phyloP scores from a whole-genome alignment of 139 green algal genomes.

The Yamagishiella unicocca region DNA sequence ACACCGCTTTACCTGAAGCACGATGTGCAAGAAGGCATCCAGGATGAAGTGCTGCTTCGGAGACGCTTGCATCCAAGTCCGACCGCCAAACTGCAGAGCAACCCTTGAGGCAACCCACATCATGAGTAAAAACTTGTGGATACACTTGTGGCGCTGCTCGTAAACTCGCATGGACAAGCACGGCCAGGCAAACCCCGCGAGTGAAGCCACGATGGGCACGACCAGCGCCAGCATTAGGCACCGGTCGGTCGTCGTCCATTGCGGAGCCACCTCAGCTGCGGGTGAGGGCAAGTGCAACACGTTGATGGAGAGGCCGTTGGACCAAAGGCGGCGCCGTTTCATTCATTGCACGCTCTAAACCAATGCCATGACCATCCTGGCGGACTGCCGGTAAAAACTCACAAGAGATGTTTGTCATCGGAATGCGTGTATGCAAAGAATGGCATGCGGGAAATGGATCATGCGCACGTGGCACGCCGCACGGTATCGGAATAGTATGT shows the following conservation, averaged over 20 bases:
- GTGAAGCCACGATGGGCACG: neutral
- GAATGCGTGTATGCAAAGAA: too few relatives aligned
- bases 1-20: neutral
- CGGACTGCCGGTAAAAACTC: too few relatives aligned
- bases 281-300: neutral
- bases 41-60: neutral
- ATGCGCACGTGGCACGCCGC: too few relatives aligned
- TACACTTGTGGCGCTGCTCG: constrained; percentile 5
- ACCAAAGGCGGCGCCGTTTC: neutral
- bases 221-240: neutral
- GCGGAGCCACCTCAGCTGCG: neutral
- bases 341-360: neutral
- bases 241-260: neutral
- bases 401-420: too few relatives aligned
- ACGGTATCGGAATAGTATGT: too few relatives aligned
- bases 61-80: neutral
- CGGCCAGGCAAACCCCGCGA: neutral
- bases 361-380: too few relatives aligned
- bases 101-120: neutral
- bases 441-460: too few relatives aligned
- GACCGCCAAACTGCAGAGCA: neutral
- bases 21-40: neutral
- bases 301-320: neutral
- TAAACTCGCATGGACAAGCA: neutral
- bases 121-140: constrained; percentile 3